Evolutionary conservation across 1,139 yeast genomes (phyloP), one percentile per base, ranked within the genome.

Genomic region (Candida sanyaensis): DNA sequence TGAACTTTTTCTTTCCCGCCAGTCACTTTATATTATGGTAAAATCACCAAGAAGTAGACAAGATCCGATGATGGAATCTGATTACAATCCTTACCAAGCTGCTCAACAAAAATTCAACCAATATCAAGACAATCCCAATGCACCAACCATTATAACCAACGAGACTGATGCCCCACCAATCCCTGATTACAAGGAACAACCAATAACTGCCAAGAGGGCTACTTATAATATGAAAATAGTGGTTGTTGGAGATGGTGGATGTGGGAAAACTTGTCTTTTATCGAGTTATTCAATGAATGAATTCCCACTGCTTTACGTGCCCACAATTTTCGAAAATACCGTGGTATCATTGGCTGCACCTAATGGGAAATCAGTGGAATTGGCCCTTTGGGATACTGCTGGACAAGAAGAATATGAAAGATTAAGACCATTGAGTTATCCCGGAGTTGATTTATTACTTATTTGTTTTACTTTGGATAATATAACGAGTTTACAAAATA

Each of bases 161-260:
- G 74, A 73, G 49, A 73, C 70, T 50, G 78, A 79, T 2, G 52
- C 61, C 23, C 39, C 39, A 24, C 29, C 29, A 4, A 66, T 73
- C 29, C 79, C 80, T 13, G 49, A 66, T 43, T 75, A 68, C 55
- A 62, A 62, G 13, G 66, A 72, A 51, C 71, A 66, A 45, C 55
- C 61, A 11, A 58, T 61, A 37, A 63, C 68, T 55, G 59, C 64
- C 42, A 69, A 69, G 49, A 64, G 66, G 44, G 65, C 76, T 43
- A 54, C 63, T 43, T 65, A 76, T 51, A 75, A 76, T 53, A 73
- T 83, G 67, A 88, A 88, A 60, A 69, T 88, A 26, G 93, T 91
- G 21, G 92, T 90, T 23, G 96, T 92, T 5, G 98, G 98, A 4
- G 98, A 92, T 64, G 96, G 96, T 56, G 96, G 95, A 11, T 88